Base-by-base conservation (phyloP, 2,329 filamentous ascomycete genomes). In the Aciculosporium take region DNA sequence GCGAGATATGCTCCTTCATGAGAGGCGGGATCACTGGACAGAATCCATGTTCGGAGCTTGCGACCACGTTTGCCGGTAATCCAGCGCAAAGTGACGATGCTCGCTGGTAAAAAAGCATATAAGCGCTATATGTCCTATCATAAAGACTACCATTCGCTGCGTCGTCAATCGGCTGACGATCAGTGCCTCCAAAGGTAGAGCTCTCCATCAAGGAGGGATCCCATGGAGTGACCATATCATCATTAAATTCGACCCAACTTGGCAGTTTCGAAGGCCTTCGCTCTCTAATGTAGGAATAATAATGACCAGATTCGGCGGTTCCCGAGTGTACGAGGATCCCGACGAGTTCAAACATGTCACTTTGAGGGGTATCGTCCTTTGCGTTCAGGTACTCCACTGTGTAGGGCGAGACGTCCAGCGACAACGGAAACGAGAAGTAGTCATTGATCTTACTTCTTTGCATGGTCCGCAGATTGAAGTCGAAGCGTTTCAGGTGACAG, bases 101-200 rank as follows among this genome's bases (percentile, higher is more conserved):
- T 37, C 91, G 78, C 58, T 95, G 84, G 58, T 98, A 98, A 59
- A 98, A 96, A 7, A 98, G 71, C 84, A 98, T 96, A 59, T 98
- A 98, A 10, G 89, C 91, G 57, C 86, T 96, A 67, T 81, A 81
- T 4, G 74, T 72, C 59, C 88, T 89, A 51, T 79, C 74, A 48
- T 71, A 76, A 0, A 66, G 49, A 15, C 67, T 56, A 45, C 64
- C 63, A 51, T 65, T 60, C 38, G 39, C 24, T 7, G 51, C 54
- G 45, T 72, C 63, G 52, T 67, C 64, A 46, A 69, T 51, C 45
- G 63, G 48, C 44, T 70, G 71, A 3, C 25, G 37, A 44, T 81
- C 78, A 4, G 65, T 56, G 1, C 84, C 84, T n/a, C 84, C 84
- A 63, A 87, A 94, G 51, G 88, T 91, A 32, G 80, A 74, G 41